These are phyloP conservation scores for Trichosanthes cucumerina DNA, from an alignment of 306 rosid genomes.

Conservation along the genomic window DNA sequence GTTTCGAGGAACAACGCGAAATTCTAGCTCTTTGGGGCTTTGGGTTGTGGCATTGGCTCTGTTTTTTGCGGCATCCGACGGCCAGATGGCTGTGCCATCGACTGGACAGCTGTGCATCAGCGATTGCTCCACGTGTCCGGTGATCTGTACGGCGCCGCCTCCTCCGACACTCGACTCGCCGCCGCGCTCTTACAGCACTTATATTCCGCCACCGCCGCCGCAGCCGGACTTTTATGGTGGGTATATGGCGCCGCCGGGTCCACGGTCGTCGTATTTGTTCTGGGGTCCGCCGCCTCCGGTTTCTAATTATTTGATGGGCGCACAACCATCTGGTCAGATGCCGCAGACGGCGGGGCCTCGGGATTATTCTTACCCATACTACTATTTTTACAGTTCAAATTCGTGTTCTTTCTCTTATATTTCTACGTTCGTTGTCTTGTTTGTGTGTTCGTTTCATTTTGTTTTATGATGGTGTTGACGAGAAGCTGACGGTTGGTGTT, in stretches of 20 bases:
- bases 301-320: constrained; percentile 13
- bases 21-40: constrained; percentile 21
- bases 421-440: constrained; percentile 4
- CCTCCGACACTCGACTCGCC: constrained; percentile 28
- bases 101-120: constrained; percentile 45
- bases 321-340: constrained; percentile 33
- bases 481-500: not conserved
- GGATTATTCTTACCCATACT: constrained; percentile 47
- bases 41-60: constrained; percentile 26
- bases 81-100: constrained; percentile 22
- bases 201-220: not conserved
- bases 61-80: constrained; percentile 24
- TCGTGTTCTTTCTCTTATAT: constrained; percentile 30
- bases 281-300: constrained; percentile 43
- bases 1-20: constrained; percentile 7
- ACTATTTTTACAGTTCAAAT: constrained; percentile 40
- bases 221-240: not conserved
- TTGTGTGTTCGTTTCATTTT: constrained; percentile 19
- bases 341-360: constrained; percentile 33
- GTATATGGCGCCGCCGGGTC: constrained; percentile 5
- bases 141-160: constrained; percentile 60
- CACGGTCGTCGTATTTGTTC: constrained; percentile 22
- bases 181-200: constrained; percentile 14
- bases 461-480: constrained; percentile 14
- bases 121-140: constrained; percentile 68